Conservation (phyloP, 108 stramenopile genomes). For the Nitzschia palea region DNA sequence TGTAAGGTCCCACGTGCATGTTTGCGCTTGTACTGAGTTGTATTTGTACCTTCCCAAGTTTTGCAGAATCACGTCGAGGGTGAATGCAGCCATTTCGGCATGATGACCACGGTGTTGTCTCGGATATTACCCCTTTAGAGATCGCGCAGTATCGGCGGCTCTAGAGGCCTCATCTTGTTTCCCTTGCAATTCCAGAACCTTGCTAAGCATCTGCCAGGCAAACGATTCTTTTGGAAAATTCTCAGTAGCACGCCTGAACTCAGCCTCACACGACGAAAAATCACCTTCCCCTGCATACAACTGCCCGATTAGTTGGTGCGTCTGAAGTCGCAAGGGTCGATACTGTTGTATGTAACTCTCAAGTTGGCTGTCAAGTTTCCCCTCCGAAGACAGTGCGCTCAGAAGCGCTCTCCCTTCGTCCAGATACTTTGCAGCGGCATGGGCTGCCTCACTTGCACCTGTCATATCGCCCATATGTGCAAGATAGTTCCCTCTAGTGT, state of each 20-base stretch:
- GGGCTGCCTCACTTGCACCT: slow-evolving; percentile 28
- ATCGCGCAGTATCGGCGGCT: background rate
- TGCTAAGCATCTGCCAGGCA: slow-evolving; percentile 46
- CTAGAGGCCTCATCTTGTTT: slow-evolving; percentile 39
- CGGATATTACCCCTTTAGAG: background rate
- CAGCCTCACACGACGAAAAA: slow-evolving; percentile 42
- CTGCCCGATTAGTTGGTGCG: slow-evolving; percentile 43
- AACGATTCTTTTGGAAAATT: slow-evolving; percentile 36
- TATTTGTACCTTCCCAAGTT: no score
- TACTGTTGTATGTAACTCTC: slow-evolving; percentile 30
- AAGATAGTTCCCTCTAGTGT: slow-evolving; percentile 35
- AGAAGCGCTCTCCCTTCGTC: slow-evolving; percentile 44
- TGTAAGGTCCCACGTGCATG: no score
- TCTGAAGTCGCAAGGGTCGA: slow-evolving; percentile 42
- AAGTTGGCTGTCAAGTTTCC: slow-evolving; percentile 20
- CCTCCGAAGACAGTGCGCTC: slow-evolving; percentile 21
- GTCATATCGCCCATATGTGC: slow-evolving; percentile 44
- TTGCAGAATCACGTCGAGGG: no score
- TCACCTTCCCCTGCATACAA: slow-evolving; percentile 46
- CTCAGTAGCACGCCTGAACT: slow-evolving; percentile 44
- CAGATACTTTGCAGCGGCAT: slow-evolving; percentile 27
- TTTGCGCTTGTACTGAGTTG: no score
- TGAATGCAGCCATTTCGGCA: no score
- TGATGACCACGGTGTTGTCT: no score
- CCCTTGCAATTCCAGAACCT: slow-evolving; percentile 55